Conservation (phyloP, 495 filamentous ascomycete species). For the Aspergillus diversus region DNA sequence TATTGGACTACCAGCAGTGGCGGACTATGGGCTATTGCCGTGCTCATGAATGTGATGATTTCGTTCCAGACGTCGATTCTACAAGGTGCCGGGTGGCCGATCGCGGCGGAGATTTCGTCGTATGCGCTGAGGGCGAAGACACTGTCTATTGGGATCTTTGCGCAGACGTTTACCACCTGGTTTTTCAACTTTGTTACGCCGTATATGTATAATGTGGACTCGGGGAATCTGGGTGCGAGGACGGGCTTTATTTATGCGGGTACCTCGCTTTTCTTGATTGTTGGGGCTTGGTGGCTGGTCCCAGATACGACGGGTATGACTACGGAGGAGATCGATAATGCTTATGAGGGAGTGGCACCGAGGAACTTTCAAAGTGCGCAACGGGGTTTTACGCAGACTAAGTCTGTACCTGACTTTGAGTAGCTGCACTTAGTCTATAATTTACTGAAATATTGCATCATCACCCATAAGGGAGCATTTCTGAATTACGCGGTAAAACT, state of each 20-base stretch:
- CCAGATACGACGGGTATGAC: constrained; percentile 9
- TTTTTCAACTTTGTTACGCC: not conserved
- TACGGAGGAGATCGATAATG: constrained; percentile 12
- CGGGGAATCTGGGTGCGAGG: constrained; percentile 8
- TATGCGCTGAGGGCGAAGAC: constrained; percentile 11
- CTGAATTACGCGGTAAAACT: too few species aligned
- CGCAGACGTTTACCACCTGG: constrained; percentile 13
- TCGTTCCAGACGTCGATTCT: not conserved
- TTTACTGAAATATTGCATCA: too few species aligned
- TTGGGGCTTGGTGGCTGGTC: constrained; percentile 2
- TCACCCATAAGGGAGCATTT: too few species aligned
- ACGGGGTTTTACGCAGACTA: too few species aligned
- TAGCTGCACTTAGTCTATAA: too few species aligned
- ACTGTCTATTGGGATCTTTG: constrained; percentile 6
- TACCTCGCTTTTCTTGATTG: constrained; percentile 6
- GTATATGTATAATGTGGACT: constrained; percentile 16
- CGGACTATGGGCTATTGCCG: constrained; percentile 8
- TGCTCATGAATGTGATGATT: constrained; percentile 1
- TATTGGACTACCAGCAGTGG: constrained; percentile 7
- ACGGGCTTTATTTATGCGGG: constrained; percentile 12
- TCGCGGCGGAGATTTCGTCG: constrained; percentile 13
- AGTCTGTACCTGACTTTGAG: too few species aligned
- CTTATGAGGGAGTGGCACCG: too few species aligned
- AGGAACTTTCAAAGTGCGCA: too few species aligned
- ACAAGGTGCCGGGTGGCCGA: constrained; percentile 13